Base-by-base conservation (phyloP, 2,329 filamentous ascomycete genomes). In the Thelonectria blattea region DNA sequence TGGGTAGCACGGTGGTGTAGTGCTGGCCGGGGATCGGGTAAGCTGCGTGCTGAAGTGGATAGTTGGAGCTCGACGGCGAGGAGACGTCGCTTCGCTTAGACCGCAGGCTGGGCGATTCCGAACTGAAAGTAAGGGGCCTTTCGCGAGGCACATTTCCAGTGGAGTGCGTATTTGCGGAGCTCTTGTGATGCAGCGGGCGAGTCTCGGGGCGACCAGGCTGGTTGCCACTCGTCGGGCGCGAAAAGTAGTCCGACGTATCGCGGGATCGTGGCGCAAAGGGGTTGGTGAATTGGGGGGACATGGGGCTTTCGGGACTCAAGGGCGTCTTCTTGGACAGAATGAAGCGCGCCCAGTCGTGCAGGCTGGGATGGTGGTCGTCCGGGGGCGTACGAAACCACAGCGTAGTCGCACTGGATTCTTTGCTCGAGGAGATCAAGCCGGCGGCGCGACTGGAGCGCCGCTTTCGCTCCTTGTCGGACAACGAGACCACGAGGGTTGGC, bases 1-100 rank as follows among this genome's bases (percentile, higher is more conserved):
- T 77, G 3, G 85, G 83, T 14, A 83, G 75, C 12, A 82, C 75
- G 1, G 79, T 80, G 2, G 82, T 79, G 60, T 85, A 87, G 60
- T 82, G 79, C 55, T 85, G 78, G 6, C 74, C 73, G 39, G 73
- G 76, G 30, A 76, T 76, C 49, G 73, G 65, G 57, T 77, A 79
- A 46, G 73, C 74, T 63, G 78, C 72, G 32, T 78, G 75, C 32
- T 74, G 73, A 12, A 68, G 70, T 11, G 79, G 76, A 46, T 78
- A 77, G 63, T 79, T 80, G 37, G 77, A 81, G 60, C 80, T 85
- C 15, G 82, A 81, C 12, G 84, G 84, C 3, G 83, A 85, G 2
- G 87, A 89, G 3, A 89, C 71, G 64, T 89, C 87, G 63, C 87
- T 89, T 32, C 82, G 81, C 63, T 84, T 84, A 3, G 87, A 89